Percentiles rank a stretch among this genome's conserved stretches.
Evolutionary conservation across 2,329 filamentous ascomycete species (phyloP).

Genomic region (Moelleriella libera): DNA sequence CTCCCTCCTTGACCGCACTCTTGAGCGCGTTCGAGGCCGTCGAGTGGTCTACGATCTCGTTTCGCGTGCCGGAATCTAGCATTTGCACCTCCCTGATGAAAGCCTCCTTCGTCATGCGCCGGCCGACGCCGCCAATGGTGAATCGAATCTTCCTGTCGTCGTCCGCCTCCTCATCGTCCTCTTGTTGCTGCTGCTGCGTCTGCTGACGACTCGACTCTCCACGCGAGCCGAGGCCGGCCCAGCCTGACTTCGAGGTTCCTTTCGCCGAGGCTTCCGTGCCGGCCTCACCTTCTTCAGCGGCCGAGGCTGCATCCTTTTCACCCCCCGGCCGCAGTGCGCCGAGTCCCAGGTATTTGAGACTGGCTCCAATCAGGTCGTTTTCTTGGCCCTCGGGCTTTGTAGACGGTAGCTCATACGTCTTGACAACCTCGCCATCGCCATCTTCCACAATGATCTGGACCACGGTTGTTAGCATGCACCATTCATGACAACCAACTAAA

Average conservation of each 20-base stretch:
- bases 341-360: constrained; percentile 41
- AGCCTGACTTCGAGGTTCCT: constrained; percentile 12
- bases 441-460: constrained; percentile 71
- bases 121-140: constrained; percentile 58
- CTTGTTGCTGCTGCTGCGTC: constrained; percentile 21
- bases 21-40: constrained; percentile 33
- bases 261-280: constrained; percentile 19
- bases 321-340: constrained; percentile 24
- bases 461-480: no score
- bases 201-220: constrained; percentile 11
- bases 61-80: constrained; percentile 51
- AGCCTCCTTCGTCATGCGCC: constrained; percentile 66
- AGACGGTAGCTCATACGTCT: constrained; percentile 62
- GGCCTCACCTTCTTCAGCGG: constrained; percentile 16
- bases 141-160: constrained; percentile 65
- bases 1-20: constrained; percentile 29
- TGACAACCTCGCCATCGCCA: constrained; percentile 73
- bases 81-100: constrained; percentile 63
- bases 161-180: constrained; percentile 13
- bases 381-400: constrained; percentile 29
- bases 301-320: constrained; percentile 18
- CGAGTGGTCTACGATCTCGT: constrained; percentile 37
- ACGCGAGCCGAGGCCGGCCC: neutral
- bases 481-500: neutral
- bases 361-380: constrained; percentile 23